phyloP scores from a whole-genome alignment of 2,329 filamentous ascomycete genomes.

The Epichloe glyceriae region DNA sequence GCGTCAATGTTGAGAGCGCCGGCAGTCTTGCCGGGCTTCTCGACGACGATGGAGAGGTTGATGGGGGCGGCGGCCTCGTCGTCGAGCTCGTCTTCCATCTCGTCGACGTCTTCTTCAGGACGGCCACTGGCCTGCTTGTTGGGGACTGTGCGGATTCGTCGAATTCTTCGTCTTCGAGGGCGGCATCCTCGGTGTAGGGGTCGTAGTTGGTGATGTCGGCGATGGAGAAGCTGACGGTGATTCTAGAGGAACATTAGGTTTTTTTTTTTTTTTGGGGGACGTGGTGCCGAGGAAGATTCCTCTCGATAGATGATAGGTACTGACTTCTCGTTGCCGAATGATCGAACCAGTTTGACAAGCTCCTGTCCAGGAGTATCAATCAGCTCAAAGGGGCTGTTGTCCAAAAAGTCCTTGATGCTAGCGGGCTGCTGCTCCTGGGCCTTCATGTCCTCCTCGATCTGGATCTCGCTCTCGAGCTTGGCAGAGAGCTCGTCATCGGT shows the following conservation, averaged over 20 bases:
- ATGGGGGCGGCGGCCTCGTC: slow-evolving; percentile 59
- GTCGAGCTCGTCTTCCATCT: slow-evolving; percentile 33
- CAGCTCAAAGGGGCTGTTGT: slow-evolving; percentile 73
- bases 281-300: background rate
- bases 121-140: slow-evolving; percentile 43
- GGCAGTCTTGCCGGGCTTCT: slow-evolving; percentile 58
- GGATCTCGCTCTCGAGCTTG: slow-evolving; percentile 75
- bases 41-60: slow-evolving; percentile 72
- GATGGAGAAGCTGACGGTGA: slow-evolving; percentile 31
- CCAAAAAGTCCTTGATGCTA: slow-evolving; percentile 76
- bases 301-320: slow-evolving; percentile 13
- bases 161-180: slow-evolving; percentile 27
- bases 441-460: slow-evolving; percentile 73
- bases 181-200: slow-evolving; percentile 24
- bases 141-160: slow-evolving; percentile 33
- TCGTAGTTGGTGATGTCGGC: slow-evolving; percentile 28
- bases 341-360: slow-evolving; percentile 73
- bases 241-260: slow-evolving; percentile 15
- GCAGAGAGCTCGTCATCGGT: slow-evolving; percentile 68
- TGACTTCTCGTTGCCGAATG: slow-evolving; percentile 79
- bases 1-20: slow-evolving; percentile 82
- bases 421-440: slow-evolving; percentile 57
- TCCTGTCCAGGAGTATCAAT: slow-evolving; percentile 74
- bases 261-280: background rate
- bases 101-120: slow-evolving; percentile 33